Conservation (phyloP, 2,329 filamentous ascomycete species). For the Sporothrix brunneoviolacea region DNA sequence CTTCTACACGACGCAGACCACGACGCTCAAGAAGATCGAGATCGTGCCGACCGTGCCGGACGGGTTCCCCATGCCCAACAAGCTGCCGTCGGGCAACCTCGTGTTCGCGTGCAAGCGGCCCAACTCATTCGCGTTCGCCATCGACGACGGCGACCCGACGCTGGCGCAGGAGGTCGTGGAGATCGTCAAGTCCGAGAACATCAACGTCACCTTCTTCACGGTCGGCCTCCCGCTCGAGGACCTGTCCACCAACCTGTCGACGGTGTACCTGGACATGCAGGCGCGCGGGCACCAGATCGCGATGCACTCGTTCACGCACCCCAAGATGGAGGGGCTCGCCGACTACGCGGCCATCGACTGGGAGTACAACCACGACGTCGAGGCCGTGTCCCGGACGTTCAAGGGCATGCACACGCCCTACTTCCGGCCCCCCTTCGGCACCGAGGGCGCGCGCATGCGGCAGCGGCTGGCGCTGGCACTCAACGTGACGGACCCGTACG, state of each 20-base stretch:
- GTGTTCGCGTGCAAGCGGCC: conserved; percentile 59
- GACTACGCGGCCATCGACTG: conserved; percentile 50
- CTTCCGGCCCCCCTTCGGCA: conserved; percentile 65
- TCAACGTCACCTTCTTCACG: conserved; percentile 66
- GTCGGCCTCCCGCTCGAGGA: conserved; percentile 58
- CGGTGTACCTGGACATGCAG: conserved; percentile 58
- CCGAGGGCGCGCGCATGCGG: conserved; percentile 59
- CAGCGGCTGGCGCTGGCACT: conserved; percentile 52
- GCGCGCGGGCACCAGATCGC: conserved; percentile 60
- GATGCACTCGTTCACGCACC: conserved; percentile 62
- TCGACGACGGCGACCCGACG: conserved; percentile 59
- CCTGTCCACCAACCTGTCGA: conserved; percentile 51
- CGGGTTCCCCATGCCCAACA: conserved; percentile 46
- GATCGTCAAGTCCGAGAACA: conserved; percentile 52
- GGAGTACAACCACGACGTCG: conserved; percentile 53
- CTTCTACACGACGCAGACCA: conserved; percentile 50
- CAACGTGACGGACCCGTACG: conserved; percentile 44
- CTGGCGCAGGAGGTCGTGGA: conserved; percentile 54
- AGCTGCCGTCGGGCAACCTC: conserved; percentile 54
- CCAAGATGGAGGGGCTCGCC: conserved; percentile 55
- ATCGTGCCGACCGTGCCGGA: conserved; percentile 50
- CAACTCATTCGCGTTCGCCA: conserved; percentile 65
- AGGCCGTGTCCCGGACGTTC: conserved; percentile 37
- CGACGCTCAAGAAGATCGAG: conserved; percentile 50
- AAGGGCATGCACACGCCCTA: conserved; percentile 36